These are phyloP conservation scores for Fusarium duplospermum DNA, from an alignment of 2,329 filamentous ascomycete species.

Conservation along the genomic window DNA sequence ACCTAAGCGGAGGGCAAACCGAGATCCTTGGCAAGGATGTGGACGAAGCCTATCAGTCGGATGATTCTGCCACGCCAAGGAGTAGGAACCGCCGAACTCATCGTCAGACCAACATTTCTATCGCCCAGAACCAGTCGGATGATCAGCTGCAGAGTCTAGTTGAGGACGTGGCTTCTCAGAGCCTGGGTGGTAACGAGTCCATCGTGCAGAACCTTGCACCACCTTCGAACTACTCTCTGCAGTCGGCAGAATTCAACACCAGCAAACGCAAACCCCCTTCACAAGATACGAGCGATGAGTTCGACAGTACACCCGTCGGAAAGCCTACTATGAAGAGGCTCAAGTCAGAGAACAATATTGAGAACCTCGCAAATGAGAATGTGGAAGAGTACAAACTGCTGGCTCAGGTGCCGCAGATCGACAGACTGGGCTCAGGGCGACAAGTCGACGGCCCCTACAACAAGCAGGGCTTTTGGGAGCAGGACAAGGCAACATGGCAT, in stretches of 20 bases:
- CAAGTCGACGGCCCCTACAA: conserved; percentile 68
- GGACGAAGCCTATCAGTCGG: conserved; percentile 58
- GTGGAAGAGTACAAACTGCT: conserved; percentile 60
- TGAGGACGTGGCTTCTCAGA: conserved; percentile 66
- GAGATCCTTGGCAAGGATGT: conserved; percentile 60
- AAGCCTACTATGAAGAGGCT: conserved; percentile 67
- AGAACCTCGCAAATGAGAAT: conserved; percentile 49
- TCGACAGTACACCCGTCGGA: conserved; percentile 51
- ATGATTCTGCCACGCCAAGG: conserved; percentile 49
- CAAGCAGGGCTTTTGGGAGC: conserved; percentile 69
- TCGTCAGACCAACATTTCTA: conserved; percentile 49
- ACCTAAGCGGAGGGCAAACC: conserved; percentile 52
- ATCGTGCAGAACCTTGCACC: conserved; percentile 20
- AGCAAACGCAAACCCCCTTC: conserved; percentile 68
- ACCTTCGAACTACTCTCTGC: conserved; percentile 40
- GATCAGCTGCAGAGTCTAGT: conserved; percentile 65
- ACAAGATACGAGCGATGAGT: conserved; percentile 64
- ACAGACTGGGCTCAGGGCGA: conserved; percentile 62
- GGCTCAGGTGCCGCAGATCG: conserved; percentile 61
- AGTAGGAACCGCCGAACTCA: conserved; percentile 39
- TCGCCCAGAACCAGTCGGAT: conserved; percentile 57
- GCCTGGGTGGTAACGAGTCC: conserved; percentile 61
- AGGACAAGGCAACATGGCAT: conserved; percentile 68
- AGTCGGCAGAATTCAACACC: conserved; percentile 54
- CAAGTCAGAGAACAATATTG: conserved; percentile 61